phyloP scores from a whole-genome alignment of 441 rosid species.

The Adansonia madagascariensis region DNA sequence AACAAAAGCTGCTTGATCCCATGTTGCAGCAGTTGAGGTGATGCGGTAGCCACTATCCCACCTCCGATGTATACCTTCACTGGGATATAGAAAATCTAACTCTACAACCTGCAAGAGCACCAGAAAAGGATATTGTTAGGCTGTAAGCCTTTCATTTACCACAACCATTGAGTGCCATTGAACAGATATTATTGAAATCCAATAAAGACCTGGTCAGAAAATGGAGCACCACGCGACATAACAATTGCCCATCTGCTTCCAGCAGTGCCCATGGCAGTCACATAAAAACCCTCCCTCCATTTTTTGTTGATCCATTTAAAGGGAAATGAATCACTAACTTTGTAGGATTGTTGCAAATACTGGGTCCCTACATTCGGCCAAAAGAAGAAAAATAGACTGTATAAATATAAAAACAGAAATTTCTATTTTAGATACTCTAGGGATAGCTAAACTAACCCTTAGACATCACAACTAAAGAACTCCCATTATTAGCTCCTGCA shows the following conservation, averaged over 20 bases:
- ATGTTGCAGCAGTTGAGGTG: constrained; percentile 88
- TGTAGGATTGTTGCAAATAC: constrained; percentile 91
- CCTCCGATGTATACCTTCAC: constrained; percentile 92
- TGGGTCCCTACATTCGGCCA: constrained; percentile 61
- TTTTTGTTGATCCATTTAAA: constrained; percentile 95
- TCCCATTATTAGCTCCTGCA: constrained; percentile 77
- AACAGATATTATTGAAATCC: constrained; percentile 19
- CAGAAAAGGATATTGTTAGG: background rate
- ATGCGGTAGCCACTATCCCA: constrained; percentile 94
- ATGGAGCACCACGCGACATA: constrained; percentile 89
- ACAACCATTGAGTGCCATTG: constrained; percentile 13
- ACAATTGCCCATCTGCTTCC: constrained; percentile 95
- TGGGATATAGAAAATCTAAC: constrained; percentile 90
- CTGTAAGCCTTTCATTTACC: background rate
- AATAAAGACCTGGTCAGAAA: constrained; percentile 72
- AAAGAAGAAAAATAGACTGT: background rate
- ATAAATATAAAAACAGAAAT: constrained; percentile 11
- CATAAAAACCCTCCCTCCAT: constrained; percentile 91
- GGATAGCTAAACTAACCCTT: constrained; percentile 49
- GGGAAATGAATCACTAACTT: constrained; percentile 92
- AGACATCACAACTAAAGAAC: constrained; percentile 83
- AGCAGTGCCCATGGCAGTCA: constrained; percentile 95
- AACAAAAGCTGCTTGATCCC: constrained; percentile 93
- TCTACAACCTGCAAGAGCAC: constrained; percentile 73
- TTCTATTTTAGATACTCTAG: background rate